These are phyloP conservation scores for Pyronema omphalodes DNA, from an alignment of 495 filamentous ascomycete genomes.

Conservation along the genomic window DNA sequence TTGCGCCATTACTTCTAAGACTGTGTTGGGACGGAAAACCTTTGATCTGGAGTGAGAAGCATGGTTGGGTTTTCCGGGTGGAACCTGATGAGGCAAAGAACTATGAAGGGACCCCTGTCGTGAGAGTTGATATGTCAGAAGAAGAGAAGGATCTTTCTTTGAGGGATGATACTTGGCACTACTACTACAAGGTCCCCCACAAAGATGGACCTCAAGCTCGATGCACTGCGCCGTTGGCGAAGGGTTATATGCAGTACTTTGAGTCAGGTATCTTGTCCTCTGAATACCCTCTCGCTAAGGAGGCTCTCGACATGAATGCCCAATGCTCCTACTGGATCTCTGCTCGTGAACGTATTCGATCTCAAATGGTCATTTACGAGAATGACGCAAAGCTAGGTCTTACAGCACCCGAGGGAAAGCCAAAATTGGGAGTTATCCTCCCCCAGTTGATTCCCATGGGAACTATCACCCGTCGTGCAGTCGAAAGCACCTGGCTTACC, in stretches of 20 bases:
- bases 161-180: conserved; percentile 42
- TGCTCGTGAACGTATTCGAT: conserved; percentile 74
- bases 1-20: conserved; percentile 70
- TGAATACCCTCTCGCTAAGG: conserved; percentile 73
- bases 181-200: conserved; percentile 89
- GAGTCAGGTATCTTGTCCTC: conserved; percentile 74
- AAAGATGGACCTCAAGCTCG: conserved; percentile 78
- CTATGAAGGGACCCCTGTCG: conserved; percentile 52
- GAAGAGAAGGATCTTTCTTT: conserved; percentile 50
- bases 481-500: conserved; percentile 97
- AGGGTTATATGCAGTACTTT: conserved; percentile 77
- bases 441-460: conserved; percentile 99
- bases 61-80: conserved; percentile 83
- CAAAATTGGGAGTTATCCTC: conserved; percentile 58
- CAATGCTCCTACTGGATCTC: conserved; percentile 98
- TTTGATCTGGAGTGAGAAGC: conserved; percentile 76
- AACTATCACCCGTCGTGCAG: conserved; percentile 86
- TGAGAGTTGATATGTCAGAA: conserved; percentile 47
- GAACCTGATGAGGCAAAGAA: conserved; percentile 40
- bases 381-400: conserved; percentile 31
- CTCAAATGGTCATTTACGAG: conserved; percentile 82
- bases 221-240: conserved; percentile 72
- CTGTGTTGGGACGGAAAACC: conserved; percentile 80
- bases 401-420: not conserved
- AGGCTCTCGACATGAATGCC: conserved; percentile 93